A percentile compares a stretch with the other conserved stretches of the same genome.
phyloP scores from a whole-genome alignment of 768 basidiomycete species.

The Psilocybe sp. region DNA sequence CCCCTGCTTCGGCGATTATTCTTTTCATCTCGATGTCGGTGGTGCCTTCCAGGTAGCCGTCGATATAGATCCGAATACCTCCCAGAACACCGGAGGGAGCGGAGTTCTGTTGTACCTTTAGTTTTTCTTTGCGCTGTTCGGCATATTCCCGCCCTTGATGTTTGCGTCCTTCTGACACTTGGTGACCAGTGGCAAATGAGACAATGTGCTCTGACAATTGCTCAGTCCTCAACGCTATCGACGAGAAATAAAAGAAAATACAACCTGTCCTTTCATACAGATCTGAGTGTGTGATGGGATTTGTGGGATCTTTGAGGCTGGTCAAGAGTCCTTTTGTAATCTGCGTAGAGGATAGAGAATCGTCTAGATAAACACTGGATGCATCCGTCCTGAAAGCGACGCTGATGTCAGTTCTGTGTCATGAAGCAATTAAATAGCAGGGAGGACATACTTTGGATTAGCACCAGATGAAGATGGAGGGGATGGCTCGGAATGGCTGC shows the following conservation, averaged over 20 bases:
- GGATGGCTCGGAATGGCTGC: neutral
- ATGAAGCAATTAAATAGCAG: neutral
- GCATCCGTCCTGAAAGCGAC: neutral
- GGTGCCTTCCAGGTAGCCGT: conserved; percentile 66
- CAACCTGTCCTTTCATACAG: conserved; percentile 59
- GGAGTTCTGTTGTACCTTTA: conserved; percentile 26
- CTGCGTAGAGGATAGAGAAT: conserved; percentile 2
- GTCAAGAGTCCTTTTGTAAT: conserved; percentile 59
- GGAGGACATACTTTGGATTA: neutral
- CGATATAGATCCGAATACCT: conserved; percentile 62
- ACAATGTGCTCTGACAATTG: conserved; percentile 49
- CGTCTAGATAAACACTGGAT: neutral
- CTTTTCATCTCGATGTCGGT: conserved; percentile 82
- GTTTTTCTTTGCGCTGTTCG: conserved; percentile 43
- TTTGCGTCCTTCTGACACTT: conserved; percentile 49
- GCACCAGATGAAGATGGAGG: neutral
- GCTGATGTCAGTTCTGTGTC: neutral
- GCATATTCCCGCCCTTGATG: conserved; percentile 33
- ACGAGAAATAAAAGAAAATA: neutral
- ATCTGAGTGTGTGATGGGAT: conserved; percentile 79
- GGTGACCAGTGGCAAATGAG: conserved; percentile 68
- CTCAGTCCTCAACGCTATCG: neutral
- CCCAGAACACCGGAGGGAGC: conserved; percentile 25
- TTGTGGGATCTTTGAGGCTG: conserved; percentile 60
- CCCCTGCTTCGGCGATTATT: conserved; percentile 64